Conservation (phyloP, 371 early-diverging fungal species). For the Cokeromyces recurvatus region DNA sequence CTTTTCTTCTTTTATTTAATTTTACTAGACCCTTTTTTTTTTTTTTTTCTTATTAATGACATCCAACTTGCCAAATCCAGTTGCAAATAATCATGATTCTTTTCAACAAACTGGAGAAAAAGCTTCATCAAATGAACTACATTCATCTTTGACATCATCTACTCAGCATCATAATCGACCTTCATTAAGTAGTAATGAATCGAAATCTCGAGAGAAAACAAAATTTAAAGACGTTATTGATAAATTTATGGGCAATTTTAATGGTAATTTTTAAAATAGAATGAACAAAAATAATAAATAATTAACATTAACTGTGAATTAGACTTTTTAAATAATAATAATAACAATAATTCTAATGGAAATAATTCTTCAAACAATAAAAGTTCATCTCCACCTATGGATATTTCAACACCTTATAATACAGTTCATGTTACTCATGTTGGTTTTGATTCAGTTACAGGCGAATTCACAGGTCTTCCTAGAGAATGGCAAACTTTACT, state of each 20-base stretch:
- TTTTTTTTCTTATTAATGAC: too few species aligned
- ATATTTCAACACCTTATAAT: constrained; percentile 91
- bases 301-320: too few species aligned
- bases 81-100: too few species aligned
- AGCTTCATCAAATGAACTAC: too few species aligned
- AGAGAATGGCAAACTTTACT: constrained; percentile 87
- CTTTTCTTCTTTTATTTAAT: too few species aligned
- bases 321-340: constrained; percentile 34
- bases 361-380: neutral
- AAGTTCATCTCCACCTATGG: constrained; percentile 36
- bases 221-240: constrained; percentile 50
- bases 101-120: too few species aligned
- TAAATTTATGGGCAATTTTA: constrained; percentile 28
- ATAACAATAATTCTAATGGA: neutral
- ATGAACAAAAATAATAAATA: neutral
- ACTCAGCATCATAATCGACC: too few species aligned
- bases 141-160: too few species aligned
- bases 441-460: constrained; percentile 79
- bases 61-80: too few species aligned
- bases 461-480: constrained; percentile 88
- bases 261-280: constrained; percentile 24
- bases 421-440: constrained; percentile 92
- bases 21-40: too few species aligned
- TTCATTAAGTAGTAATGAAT: constrained; percentile 1
- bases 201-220: constrained; percentile 18